Percentiles rank a stretch among this genome's conserved stretches.
Conservation (phyloP, 2,329 filamentous ascomycete species). For the Ascochyta fabae region DNA sequence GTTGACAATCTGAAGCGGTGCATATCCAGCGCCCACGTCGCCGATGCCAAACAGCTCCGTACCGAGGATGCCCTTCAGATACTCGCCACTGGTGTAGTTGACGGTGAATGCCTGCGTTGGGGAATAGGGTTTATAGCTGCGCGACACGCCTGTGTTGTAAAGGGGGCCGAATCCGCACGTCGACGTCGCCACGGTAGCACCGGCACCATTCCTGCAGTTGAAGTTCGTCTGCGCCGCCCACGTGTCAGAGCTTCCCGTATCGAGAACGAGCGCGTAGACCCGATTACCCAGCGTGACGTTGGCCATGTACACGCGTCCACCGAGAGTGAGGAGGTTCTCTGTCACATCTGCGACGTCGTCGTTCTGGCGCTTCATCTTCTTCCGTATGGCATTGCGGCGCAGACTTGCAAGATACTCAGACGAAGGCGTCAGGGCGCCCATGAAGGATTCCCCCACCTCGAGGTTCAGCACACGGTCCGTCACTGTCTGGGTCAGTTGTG, state of each 20-base stretch:
- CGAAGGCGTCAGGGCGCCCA: background rate
- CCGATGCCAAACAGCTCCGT: constrained; percentile 31
- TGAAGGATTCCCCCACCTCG: constrained; percentile 1
- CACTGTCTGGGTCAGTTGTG: constrained; percentile 3
- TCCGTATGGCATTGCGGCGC: constrained; percentile 6
- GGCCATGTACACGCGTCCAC: constrained; percentile 41
- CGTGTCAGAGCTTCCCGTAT: constrained; percentile 38
- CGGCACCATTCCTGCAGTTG: constrained; percentile 18
- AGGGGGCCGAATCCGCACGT: constrained; percentile 29
- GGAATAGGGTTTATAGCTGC: constrained; percentile 2
- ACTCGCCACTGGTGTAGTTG: constrained; percentile 35
- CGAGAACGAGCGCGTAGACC: constrained; percentile 34
- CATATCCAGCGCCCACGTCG: constrained; percentile 14
- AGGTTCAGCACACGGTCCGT: constrained; percentile 10
- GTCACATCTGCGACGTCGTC: constrained; percentile 16
- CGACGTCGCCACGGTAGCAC: background rate
- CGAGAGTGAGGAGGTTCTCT: constrained; percentile 31
- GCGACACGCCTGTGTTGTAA: constrained; percentile 15
- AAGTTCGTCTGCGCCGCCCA: constrained; percentile 31
- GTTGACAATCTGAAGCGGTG: constrained; percentile 18
- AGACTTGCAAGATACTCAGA: constrained; percentile 12
- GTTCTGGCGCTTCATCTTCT: constrained; percentile 13
- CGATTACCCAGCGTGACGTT: constrained; percentile 27
- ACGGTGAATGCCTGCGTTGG: constrained; percentile 24
- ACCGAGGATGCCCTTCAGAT: constrained; percentile 29